Base-by-base conservation (phyloP, 2,329 filamentous ascomycete species). In the Hypoxylon sp. region DNA sequence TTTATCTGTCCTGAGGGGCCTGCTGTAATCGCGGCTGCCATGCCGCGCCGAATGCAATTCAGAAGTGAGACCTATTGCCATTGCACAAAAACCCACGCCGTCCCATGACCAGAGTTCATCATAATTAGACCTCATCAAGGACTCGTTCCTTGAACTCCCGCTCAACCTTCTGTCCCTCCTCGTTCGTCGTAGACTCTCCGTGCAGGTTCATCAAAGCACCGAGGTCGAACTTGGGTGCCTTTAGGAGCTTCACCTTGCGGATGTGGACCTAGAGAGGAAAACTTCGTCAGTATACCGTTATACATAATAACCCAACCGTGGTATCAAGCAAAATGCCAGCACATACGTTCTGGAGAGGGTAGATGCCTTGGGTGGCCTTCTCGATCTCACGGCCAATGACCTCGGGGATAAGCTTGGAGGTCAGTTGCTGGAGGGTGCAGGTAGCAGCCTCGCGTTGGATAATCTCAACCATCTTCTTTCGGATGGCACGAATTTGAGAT, bases 401-500 rank as follows among this genome's bases (percentile, higher is more conserved):
- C 88, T 99, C 96, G 73, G 96, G 96, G 81, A 99, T 98, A 78
- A 99, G 90, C 91, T 99, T 99, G 82, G 93, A 92, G 80, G 94
- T 97, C 77, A 99, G 91, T 89, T 98, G 95, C 77, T 92, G 91
- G 74, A 99, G 90, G 72, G 94, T 97, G 90, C 94, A 97, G 87
- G 88, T 93, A 76, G 92, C 88, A 71, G 96, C 96, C 88, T 99
- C 96, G 78, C 94, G 92, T 84, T 92, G 89, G 84, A 99, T 98
- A 85, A 99, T 98, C 85, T 99, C 96, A 73, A 89, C 92, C 96
- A 99, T 99, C 93, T 99, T 98, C 89, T 94, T 96, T 84, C 96
- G 92, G 84, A 99, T 99, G 76, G 92, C 91, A 75, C 95, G 92
- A 84, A 98, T 98, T 87, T 99, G 96, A 73, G 96, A 98, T 73